These are phyloP conservation scores for Garcia nutans DNA, from an alignment of 345 rosid species.

Conservation along the genomic window DNA sequence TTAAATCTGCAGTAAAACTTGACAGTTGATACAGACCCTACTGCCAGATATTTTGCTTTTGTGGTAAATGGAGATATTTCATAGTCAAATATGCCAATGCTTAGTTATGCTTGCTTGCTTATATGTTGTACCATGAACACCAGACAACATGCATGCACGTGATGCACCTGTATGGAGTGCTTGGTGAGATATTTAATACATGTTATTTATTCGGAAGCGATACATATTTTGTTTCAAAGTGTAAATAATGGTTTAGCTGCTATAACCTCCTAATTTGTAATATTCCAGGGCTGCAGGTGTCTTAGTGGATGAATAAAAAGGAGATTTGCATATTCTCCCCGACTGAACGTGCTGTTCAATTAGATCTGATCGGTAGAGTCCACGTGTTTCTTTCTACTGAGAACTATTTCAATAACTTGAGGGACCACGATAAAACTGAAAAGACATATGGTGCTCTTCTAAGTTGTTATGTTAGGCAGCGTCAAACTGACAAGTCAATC, in stretches of 20 bases:
- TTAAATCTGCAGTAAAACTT: not conserved
- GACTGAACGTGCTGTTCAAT: constrained; percentile 73
- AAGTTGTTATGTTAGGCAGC: constrained; percentile 70
- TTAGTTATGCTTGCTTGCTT: not conserved
- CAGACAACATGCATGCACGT: not conserved
- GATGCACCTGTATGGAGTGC: not conserved
- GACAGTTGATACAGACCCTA: not conserved
- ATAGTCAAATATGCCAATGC: not conserved
- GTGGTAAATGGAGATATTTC: not conserved
- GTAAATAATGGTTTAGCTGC: not conserved
- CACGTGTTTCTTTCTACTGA: constrained; percentile 66
- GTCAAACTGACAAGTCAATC: constrained; percentile 55
- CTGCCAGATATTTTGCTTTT: not conserved
- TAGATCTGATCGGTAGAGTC: constrained; percentile 77
- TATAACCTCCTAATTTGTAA: constrained; percentile 5
- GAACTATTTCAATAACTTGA: constrained; percentile 56
- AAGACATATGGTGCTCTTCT: constrained; percentile 89
- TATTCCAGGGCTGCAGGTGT: constrained; percentile 49
- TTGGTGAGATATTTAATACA: not conserved
- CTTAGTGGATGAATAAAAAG: constrained; percentile 70
- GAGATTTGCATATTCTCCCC: constrained; percentile 60
- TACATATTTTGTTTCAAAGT: not conserved
- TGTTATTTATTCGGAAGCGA: not conserved
- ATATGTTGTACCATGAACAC: not conserved
- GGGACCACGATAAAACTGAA: constrained; percentile 61